These are phyloP conservation scores for Tuber brumale DNA, from an alignment of 495 filamentous ascomycete species.

Conservation along the genomic window DNA sequence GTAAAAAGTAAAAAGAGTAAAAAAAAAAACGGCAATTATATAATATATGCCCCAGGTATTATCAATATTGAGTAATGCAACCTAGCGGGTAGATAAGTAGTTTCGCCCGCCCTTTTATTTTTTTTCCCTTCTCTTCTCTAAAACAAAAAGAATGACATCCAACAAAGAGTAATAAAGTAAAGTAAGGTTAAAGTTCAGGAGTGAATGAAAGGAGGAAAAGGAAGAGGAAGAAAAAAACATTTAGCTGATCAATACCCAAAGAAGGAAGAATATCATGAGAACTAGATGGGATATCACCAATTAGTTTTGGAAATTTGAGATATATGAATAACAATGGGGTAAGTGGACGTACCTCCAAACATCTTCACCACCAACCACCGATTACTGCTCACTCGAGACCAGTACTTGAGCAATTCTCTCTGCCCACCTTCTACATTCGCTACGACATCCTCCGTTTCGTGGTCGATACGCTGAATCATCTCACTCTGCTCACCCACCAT, in stretches of 20 bases:
- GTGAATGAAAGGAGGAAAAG: background rate
- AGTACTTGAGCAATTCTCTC: conserved; percentile 91
- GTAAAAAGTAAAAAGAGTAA: background rate
- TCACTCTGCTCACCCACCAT: conserved; percentile 98
- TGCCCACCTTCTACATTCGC: conserved; percentile 96
- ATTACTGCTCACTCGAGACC: conserved; percentile 86
- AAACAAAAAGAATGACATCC: background rate
- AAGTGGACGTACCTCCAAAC: conserved; percentile 62
- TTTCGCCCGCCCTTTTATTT: background rate
- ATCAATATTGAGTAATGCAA: background rate
- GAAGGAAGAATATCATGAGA: conserved; percentile 54
- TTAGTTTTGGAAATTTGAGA: conserved; percentile 7
- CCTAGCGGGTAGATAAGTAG: background rate
- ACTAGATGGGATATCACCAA: conserved; percentile 14
- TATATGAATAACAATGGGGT: background rate
- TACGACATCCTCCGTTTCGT: conserved; percentile 92
- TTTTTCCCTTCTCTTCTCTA: background rate
- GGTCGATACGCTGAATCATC: conserved; percentile 88
- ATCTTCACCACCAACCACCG: conserved; percentile 97
- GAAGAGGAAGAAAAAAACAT: background rate
- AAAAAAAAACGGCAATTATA: background rate
- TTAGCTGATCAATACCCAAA: conserved; percentile 45
- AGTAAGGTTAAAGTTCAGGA: background rate
- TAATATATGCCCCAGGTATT: conserved; percentile 1
- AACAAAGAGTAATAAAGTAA: background rate